A percentile compares a stretch with the other conserved stretches of the same genome.
Evolutionary conservation across 1,139 yeast species (phyloP).

Genomic region (Pichia inconspicua): DNA sequence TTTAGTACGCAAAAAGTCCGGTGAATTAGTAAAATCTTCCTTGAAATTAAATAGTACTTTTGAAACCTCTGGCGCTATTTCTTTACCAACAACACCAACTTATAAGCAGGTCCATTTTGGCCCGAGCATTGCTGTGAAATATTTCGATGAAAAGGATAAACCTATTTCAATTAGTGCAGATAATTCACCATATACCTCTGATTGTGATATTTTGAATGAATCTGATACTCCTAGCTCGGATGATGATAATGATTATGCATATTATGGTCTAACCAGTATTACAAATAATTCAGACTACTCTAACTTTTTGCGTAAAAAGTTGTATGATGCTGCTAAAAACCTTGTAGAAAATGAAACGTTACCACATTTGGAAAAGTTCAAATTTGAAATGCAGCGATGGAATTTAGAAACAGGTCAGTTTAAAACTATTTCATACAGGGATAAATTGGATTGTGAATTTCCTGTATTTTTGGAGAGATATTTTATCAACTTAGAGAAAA

Average conservation of each 20-base stretch:
- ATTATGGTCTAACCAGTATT: slow-evolving; percentile 2
- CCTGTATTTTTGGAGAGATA: slow-evolving; percentile 62
- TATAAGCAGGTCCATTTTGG: slow-evolving; percentile 73
- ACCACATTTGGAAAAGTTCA: slow-evolving; percentile 14
- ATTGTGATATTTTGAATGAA: slow-evolving; percentile 21
- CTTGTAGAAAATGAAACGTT: slow-evolving; percentile 15
- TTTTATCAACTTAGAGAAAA: slow-evolving; percentile 52
- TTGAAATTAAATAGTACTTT: slow-evolving; percentile 41
- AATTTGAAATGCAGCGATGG: slow-evolving; percentile 36
- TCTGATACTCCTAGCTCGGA: slow-evolving; percentile 14
- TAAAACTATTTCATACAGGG: slow-evolving; percentile 29
- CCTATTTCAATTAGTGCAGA: slow-evolving; percentile 69
- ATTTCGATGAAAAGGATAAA: slow-evolving; percentile 62
- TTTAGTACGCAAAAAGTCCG: slow-evolving; percentile 30
- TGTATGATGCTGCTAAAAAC: slow-evolving; percentile 21
- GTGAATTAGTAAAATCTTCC: slow-evolving; percentile 72
- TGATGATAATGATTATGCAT: slow-evolving; percentile 8
- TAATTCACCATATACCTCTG: slow-evolving; percentile 45
- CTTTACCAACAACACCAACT: slow-evolving; percentile 62
- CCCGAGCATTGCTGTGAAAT: slow-evolving; percentile 57
- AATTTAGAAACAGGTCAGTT: slow-evolving; percentile 33
- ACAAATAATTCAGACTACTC: not conserved
- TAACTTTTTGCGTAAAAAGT: slow-evolving; percentile 3
- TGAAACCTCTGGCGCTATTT: slow-evolving; percentile 35
- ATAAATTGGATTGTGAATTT: slow-evolving; percentile 33